Percentiles rank a stretch among this genome's conserved stretches.
Conservation (phyloP, 495 filamentous ascomycete species). For the Tuber umbilicatum region DNA sequence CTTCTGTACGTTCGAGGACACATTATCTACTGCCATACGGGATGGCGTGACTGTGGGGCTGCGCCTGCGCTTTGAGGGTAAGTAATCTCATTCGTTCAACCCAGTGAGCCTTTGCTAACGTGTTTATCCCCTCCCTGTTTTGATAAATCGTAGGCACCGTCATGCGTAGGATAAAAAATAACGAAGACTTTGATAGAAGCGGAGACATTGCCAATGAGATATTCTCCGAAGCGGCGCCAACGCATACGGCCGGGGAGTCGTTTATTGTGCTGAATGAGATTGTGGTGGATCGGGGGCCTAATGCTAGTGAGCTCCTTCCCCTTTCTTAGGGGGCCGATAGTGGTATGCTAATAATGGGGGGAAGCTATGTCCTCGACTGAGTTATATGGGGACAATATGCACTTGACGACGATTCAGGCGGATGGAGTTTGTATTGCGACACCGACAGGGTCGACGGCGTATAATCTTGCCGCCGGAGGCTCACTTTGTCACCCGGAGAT, state of each 20-base stretch:
- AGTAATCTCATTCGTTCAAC: conserved; percentile 24
- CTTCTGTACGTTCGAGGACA: conserved; percentile 71
- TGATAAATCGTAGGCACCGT: conserved; percentile 50
- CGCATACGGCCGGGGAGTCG: conserved; percentile 52
- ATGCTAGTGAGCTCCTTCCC: conserved; percentile 86
- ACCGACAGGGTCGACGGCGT: conserved; percentile 88
- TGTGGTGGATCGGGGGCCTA: conserved; percentile 93
- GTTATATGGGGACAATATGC: conserved; percentile 85
- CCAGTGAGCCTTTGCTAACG: neutral
- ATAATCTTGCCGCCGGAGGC: conserved; percentile 90
- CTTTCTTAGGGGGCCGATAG: conserved; percentile 39
- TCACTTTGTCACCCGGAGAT: conserved; percentile 95
- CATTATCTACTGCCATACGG: conserved; percentile 79
- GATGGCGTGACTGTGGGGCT: conserved; percentile 93
- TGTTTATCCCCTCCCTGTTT: conserved; percentile 48
- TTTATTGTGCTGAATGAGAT: conserved; percentile 96
- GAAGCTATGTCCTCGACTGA: conserved; percentile 49
- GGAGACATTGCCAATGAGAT: conserved; percentile 33
- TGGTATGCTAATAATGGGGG: conserved; percentile 2
- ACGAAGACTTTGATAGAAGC: neutral
- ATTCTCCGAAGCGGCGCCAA: conserved; percentile 25
- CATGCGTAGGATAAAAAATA: conserved; percentile 30
- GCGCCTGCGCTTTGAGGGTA: conserved; percentile 93
- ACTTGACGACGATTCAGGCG: conserved; percentile 87
- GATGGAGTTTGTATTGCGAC: conserved; percentile 96